A percentile compares a stretch with the other conserved stretches of the same genome.
These are phyloP conservation scores for Bretziella fagacearum DNA, from an alignment of 2,329 filamentous ascomycete species.

Conservation along the genomic window DNA sequence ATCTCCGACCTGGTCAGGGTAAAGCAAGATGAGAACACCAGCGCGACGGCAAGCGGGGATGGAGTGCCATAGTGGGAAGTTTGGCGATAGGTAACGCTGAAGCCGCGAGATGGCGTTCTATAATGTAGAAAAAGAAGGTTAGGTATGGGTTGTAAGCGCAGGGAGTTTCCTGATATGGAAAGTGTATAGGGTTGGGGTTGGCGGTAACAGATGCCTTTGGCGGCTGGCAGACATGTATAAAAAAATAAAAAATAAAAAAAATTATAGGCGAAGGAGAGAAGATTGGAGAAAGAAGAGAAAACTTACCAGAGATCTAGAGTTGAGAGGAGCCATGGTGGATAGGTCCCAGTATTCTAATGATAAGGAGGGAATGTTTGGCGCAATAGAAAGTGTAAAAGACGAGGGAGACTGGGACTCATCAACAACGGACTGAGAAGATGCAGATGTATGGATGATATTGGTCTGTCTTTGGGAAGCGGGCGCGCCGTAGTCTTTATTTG, in stretches of 20 bases:
- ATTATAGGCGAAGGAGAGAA: not conserved
- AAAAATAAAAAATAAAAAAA: not conserved
- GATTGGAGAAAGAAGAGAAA: slow-evolving; percentile 1
- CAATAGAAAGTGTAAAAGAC: too few relatives aligned
- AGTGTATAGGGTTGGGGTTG: not conserved
- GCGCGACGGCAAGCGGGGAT: slow-evolving; percentile 53
- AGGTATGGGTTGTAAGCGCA: not conserved
- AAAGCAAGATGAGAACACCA: slow-evolving; percentile 75
- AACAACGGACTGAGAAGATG: not conserved
- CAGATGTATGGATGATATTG: too few relatives aligned
- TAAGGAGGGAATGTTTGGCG: too few relatives aligned
- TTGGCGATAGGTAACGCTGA: slow-evolving; percentile 41
- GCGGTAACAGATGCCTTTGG: not conserved
- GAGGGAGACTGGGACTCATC: not conserved
- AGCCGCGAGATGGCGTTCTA: slow-evolving; percentile 44
- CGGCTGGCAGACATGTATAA: not conserved
- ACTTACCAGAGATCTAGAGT: slow-evolving; percentile 37
- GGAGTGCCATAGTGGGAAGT: slow-evolving; percentile 44
- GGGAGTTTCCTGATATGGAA: not conserved
- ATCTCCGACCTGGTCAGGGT: slow-evolving; percentile 67
- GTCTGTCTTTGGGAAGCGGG: slow-evolving; percentile 2
- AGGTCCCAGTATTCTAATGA: slow-evolving; percentile 34
- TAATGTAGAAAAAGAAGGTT: not conserved
- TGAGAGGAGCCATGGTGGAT: slow-evolving; percentile 39
- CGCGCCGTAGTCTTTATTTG: not conserved